phyloP scores from a whole-genome alignment of 192 early-diverging fungal species.

The Phlyctochytrium bullatum region DNA sequence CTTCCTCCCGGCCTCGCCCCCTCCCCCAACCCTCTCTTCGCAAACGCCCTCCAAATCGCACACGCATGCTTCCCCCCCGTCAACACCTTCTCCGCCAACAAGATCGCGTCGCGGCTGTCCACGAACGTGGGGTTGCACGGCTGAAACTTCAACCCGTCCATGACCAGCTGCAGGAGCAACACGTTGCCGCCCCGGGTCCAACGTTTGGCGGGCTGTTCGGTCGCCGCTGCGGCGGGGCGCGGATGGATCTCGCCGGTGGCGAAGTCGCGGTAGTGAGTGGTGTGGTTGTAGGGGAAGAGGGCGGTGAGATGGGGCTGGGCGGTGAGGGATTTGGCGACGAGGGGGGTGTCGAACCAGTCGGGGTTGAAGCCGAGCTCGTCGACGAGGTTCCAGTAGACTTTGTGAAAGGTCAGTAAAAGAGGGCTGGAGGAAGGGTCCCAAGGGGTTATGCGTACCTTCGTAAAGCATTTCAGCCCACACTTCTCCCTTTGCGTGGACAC shows the following conservation, averaged over 20 bases:
- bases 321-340: neutral
- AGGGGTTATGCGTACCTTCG: too few relatives aligned
- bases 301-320: neutral
- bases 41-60: slow-evolving; percentile 58
- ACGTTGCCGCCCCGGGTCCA: slow-evolving; percentile 42
- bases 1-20: slow-evolving; percentile 54
- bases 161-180: slow-evolving; percentile 43
- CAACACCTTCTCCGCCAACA: slow-evolving; percentile 43
- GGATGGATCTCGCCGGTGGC: neutral
- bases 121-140: slow-evolving; percentile 54
- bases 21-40: slow-evolving; percentile 85
- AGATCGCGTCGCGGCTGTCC: slow-evolving; percentile 50
- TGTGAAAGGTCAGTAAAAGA: too few relatives aligned
- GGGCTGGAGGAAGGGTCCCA: too few relatives aligned
- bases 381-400: slow-evolving; percentile 59
- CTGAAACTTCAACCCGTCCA: slow-evolving; percentile 55
- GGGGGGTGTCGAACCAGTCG: slow-evolving; percentile 43
- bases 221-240: neutral
- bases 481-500: slow-evolving; percentile 88
- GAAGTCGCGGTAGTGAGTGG: slow-evolving; percentile 14
- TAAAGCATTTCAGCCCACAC: slow-evolving; percentile 94
- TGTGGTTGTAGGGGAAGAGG: slow-evolving; percentile 32
- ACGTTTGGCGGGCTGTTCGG: too few relatives aligned
- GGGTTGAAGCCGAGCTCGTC: slow-evolving; percentile 51
- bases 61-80: slow-evolving; percentile 44